Evolutionary conservation across 2,329 filamentous ascomycete species (phyloP), one percentile per base, ranked within the genome.

Genomic region (Cadophora gregata): DNA sequence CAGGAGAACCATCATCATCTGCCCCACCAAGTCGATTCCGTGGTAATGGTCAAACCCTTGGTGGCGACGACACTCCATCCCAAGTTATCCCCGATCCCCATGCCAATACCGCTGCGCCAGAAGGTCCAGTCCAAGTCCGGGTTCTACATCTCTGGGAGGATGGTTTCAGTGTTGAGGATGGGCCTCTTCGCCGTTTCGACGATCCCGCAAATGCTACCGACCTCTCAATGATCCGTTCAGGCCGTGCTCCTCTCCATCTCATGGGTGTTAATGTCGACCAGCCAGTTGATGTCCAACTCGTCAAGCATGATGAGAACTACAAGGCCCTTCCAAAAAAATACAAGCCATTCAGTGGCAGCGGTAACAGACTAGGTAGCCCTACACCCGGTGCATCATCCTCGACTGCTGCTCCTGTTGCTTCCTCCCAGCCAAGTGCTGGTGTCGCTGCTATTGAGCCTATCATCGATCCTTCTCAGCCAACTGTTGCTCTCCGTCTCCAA

Each of bases 101-200:
- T 24, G 48, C 55, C 12, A 31, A 31, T 10, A 78, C 71, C n/a
- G 72, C n/a, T 69, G 72, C 38, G 47, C 58, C 68, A 61, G 71
- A 69, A 70, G 66, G 74, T 74, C 56, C 75, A 73, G 62, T 79
- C 77, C 87, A 91, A 68, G 87, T 88, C 60, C 88, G 92, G 60
- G 85, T 88, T 12, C 83, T 96, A 62, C 92, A 95, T 75, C 84
- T 96, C 53, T 96, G 93, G 93, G 85, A 86, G 50, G 90, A 96
- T 75, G 93, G 93, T 16, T 95, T 96, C 80, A 95, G 91, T 70
- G 88, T 96, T 68, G 92, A 94, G 67, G 91, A 96, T 74, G 93
- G 93, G 31, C 86, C 89, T 56, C 86, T 96, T 45, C 89, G 86
- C 76, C 88, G 91, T 64, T 95, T 92, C 75, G 90, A 94, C 74